phyloP scores from a whole-genome alignment of 805 yeast species.

The Ogataea philodendri region DNA sequence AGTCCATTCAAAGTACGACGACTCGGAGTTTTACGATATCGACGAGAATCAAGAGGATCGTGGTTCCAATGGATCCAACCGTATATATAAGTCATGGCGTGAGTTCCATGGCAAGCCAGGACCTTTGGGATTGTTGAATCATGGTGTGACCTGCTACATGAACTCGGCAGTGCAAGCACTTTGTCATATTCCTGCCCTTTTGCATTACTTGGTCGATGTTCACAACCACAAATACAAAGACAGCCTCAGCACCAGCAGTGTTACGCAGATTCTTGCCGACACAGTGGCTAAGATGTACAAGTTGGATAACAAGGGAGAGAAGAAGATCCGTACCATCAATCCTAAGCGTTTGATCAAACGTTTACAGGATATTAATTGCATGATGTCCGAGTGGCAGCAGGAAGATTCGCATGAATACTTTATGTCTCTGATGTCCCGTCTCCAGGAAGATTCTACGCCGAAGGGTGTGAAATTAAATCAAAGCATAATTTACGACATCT shows the following conservation, averaged over 20 bases:
- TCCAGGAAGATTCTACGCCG: conserved; percentile 92
- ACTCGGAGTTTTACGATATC: conserved; percentile 49
- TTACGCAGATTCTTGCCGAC: conserved; percentile 65
- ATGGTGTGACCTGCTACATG: conserved; percentile 96
- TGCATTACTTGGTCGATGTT: conserved; percentile 74
- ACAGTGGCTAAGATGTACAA: conserved; percentile 70
- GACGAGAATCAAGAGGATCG: conserved; percentile 57
- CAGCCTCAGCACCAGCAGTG: conserved; percentile 52
- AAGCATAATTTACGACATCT: conserved; percentile 85
- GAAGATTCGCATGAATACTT: conserved; percentile 97
- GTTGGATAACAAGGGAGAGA: conserved; percentile 40
- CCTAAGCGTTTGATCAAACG: conserved; percentile 73
- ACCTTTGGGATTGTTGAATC: conserved; percentile 77
- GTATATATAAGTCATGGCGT: conserved; percentile 75
- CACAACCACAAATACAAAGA: conserved; percentile 49
- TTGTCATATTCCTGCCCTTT: conserved; percentile 87
- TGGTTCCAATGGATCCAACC: conserved; percentile 58
- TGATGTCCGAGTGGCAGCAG: conserved; percentile 97
- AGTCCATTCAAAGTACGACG: conserved; percentile 23
- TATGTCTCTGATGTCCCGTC: conserved; percentile 82
- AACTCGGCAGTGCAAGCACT: conserved; percentile 91
- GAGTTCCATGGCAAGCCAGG: conserved; percentile 47
- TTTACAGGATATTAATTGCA: conserved; percentile 82
- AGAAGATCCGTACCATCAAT: conserved; percentile 52
- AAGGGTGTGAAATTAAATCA: conserved; percentile 79